These are phyloP conservation scores for Cercophora newfieldiana DNA, from an alignment of 495 filamentous ascomycete genomes.

Conservation along the genomic window DNA sequence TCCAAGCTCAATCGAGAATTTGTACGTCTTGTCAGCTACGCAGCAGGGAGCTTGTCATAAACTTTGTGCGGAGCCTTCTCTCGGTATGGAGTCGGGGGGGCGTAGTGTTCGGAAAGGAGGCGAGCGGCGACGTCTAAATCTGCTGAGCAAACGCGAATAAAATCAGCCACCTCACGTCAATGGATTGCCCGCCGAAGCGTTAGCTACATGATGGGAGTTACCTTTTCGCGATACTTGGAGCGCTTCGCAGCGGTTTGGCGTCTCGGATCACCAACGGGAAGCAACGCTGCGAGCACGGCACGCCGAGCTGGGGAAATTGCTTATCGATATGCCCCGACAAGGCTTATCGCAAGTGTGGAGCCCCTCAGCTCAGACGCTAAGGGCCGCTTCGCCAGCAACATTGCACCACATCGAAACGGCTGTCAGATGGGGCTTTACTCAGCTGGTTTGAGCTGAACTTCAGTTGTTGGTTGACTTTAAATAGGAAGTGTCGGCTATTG, in stretches of 20 bases:
- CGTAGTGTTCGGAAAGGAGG: not conserved
- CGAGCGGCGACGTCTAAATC: not conserved
- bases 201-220: not conserved
- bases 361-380: constrained; percentile 29
- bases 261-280: constrained; percentile 21
- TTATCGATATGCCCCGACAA: constrained; percentile 30
- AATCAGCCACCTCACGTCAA: not conserved
- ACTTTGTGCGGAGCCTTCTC: not conserved
- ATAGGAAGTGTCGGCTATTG: not conserved
- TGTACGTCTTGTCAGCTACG: not conserved
- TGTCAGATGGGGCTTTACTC: not conserved
- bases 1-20: not conserved
- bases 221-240: not conserved
- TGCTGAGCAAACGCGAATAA: not conserved
- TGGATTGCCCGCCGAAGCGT: not conserved
- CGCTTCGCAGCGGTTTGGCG: not conserved
- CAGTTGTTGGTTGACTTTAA: not conserved
- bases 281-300: constrained; percentile 20
- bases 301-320: constrained; percentile 33
- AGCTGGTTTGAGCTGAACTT: constrained; percentile 1
- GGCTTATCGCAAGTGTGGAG: constrained; percentile 33
- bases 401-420: not conserved
- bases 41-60: not conserved
- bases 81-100: not conserved
- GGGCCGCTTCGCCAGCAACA: not conserved